Percentiles rank a stretch among this genome's conserved stretches.
Evolutionary conservation across 345 rosid species (phyloP).

Genomic region (Melastoma malabathricum): DNA sequence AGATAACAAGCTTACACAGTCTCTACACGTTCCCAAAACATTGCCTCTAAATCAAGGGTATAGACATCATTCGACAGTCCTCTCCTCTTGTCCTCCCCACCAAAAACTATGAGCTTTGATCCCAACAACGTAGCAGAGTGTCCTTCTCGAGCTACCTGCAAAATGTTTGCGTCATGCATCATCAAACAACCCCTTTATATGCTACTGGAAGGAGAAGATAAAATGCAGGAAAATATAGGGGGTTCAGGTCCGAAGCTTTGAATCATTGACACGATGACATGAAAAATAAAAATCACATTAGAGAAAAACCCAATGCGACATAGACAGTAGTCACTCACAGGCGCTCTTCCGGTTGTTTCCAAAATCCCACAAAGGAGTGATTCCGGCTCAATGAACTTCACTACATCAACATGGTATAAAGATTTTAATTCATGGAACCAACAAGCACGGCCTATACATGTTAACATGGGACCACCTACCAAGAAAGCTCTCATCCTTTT

Average conservation of each 20-base stretch:
- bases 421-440: slow-evolving; percentile 2
- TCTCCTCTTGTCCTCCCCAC: slow-evolving; percentile 82
- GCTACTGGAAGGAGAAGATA: neutral
- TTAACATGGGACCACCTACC: slow-evolving; percentile 29
- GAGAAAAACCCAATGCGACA: neutral
- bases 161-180: slow-evolving; percentile 7
- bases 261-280: no score
- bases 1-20: slow-evolving; percentile 41
- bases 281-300: neutral
- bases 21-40: slow-evolving; percentile 70
- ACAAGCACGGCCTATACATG: neutral
- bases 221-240: neutral
- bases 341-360: slow-evolving; percentile 63
- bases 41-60: slow-evolving; percentile 65
- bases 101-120: slow-evolving; percentile 64
- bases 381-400: slow-evolving; percentile 63
- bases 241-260: no score
- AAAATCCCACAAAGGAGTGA: slow-evolving; percentile 40
- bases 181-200: slow-evolving; percentile 4
- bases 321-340: slow-evolving; percentile 27
- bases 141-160: slow-evolving; percentile 87
- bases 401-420: slow-evolving; percentile 29
- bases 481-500: slow-evolving; percentile 38
- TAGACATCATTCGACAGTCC: slow-evolving; percentile 69
- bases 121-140: slow-evolving; percentile 78